Base-by-base conservation (phyloP, 2,329 filamentous ascomycete genomes). In the Nothophoma quercina region DNA sequence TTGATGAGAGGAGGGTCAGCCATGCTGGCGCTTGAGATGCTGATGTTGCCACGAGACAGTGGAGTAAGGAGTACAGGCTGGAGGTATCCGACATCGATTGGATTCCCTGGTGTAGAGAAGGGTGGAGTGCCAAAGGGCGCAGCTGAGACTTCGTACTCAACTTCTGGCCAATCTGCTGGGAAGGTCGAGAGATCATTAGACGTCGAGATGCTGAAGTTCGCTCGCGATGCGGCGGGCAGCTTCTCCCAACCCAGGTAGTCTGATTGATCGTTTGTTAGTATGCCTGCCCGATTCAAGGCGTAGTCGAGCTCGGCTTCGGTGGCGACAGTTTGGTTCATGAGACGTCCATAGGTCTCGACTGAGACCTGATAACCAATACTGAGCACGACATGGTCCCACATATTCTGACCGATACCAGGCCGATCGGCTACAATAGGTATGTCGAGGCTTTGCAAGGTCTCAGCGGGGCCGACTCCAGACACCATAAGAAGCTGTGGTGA, bases 401-500 rank as follows among this genome's bases (percentile, higher is more conserved):
- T 56, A 28, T 65, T 65, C 32, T 70, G 59, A 4, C 70, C 70
- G 5, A 73, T 69, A 33, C 65, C 65, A 0, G 52, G 51, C 5
- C 40, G 57, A 19, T 68, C 59, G 0, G 55, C 36, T 9, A 71
- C 36, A 2, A 70, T 48, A 6, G 50, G 26, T 23, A 72, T 71
- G 10, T 51, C 50, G 32, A 52, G 47, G 12, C 56, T 33, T 4
- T 57, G 7, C 0, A 72, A 59, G 1, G 55, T 50, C 1, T 42
- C 55, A 1, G 34, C 44, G 9, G 64, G 65, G 4, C 76, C 75
- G 18, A 77, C 62, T 6, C 74, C 75, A 10, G 71, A 75, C 1
- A 76, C 52, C 65, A 75, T 72, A 60, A 67, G 65, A 1, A 72
- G 61, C 44, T 79, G 76, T 0, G 77, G 78, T 1, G 73, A 77